Base-by-base conservation (phyloP, 352 stramenopile genomes). In the Phytopythium sindhum region DNA sequence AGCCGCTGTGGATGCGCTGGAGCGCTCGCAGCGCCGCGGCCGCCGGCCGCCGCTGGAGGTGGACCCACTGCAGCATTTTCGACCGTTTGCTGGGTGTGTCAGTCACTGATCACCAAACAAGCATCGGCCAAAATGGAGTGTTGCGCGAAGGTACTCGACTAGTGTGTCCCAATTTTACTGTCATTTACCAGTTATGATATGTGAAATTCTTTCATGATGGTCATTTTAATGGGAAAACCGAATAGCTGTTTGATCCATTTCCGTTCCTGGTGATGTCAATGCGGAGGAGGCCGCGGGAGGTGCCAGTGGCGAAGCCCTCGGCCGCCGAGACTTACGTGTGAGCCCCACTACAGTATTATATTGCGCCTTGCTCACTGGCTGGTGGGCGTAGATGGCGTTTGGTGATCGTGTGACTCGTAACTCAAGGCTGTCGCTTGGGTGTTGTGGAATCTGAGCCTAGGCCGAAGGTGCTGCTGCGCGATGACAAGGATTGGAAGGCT, bases 261-360 rank as follows among this genome's bases (percentile, higher is more conserved):
- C 19, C 12, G 12, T 21, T 44, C 37, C 12, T 44, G 12, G 41
- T 4, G 15, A 48, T 48, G 14, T 4, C 11, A 24, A 31, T 29
- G 48, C 48, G 28, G 28, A 66, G 60, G 57, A 57, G 64, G 12
- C 83, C 81, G 6, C 77, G 81, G 2, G 81, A 92, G 58, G 66
- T 92, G 55, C 83, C 83, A 0, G 64, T 86, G 44, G 57, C 66
- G 42, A 88, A 79, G 48, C 83, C 83, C 19, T 92, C 81, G 4
- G 64, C 81, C 17, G 74, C 70, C 44, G 74, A 87, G 56, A 69
- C 42, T 57, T 89, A 85, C 65, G 72, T 88, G 82, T 91, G 55
- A 45, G 61, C 28, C 55, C 0, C 17, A 19, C 41, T 7, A 19
- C 15, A 47, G 41, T 23, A 23, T 9, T 5, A 7, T 19, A 47